phyloP scores from a whole-genome alignment of 257 asterid genomes.

The Ehretia macrophylla region DNA sequence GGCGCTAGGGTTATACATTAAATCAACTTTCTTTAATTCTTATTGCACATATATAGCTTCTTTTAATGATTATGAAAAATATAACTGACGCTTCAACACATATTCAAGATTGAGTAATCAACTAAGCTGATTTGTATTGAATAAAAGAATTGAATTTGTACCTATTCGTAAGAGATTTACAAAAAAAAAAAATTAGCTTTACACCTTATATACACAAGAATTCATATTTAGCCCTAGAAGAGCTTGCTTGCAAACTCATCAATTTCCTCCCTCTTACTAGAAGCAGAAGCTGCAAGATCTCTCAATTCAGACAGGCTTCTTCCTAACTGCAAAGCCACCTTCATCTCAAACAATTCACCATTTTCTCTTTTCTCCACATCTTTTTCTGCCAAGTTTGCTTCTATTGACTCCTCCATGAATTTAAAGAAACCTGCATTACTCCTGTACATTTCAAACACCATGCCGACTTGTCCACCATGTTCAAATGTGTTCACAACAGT shows the following conservation, averaged over 20 bases:
- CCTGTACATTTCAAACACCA: slow-evolving; percentile 77
- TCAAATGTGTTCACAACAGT: slow-evolving; percentile 52
- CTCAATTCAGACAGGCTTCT: slow-evolving; percentile 65
- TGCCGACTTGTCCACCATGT: slow-evolving; percentile 78
- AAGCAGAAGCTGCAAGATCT: slow-evolving; percentile 34
- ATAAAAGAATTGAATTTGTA: no score
- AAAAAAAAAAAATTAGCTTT: no score
- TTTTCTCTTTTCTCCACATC: slow-evolving; percentile 50
- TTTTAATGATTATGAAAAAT: no score
- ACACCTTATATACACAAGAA: neutral
- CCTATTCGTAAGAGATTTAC: no score
- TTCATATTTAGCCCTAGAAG: slow-evolving; percentile 21
- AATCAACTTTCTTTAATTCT: no score
- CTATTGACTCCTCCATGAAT: slow-evolving; percentile 56
- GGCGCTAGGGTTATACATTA: no score
- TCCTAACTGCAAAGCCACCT: slow-evolving; percentile 63
- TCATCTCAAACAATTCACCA: slow-evolving; percentile 59
- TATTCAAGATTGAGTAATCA: no score
- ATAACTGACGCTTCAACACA: no score
- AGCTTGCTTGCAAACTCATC: slow-evolving; percentile 73
- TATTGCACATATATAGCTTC: no score
- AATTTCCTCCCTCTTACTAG: slow-evolving; percentile 12
- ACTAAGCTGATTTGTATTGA: no score
- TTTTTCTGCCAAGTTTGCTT: slow-evolving; percentile 37
- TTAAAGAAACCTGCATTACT: slow-evolving; percentile 68